Base-by-base conservation (phyloP, 345 rosid species). In the Carallia brachiata region DNA sequence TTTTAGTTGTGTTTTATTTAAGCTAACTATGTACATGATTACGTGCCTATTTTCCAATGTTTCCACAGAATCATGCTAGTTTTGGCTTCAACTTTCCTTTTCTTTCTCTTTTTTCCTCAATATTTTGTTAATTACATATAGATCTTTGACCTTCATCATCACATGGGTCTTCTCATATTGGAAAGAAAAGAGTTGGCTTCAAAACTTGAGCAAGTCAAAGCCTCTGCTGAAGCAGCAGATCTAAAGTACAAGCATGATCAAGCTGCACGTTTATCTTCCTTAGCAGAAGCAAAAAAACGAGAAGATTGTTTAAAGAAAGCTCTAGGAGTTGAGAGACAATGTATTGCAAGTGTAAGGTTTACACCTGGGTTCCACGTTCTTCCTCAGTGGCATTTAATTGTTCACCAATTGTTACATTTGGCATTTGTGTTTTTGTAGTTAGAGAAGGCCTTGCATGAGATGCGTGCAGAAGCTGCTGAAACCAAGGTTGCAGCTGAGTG, bases 391-490 rank as follows among this genome's bases (percentile, higher is more conserved):
- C 13, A 52, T 18, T n/a, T 62, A 54, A n/a, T 23, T 23, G 34
- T 72, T 63, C 4, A 47, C 9, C 23, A 31, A 56, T 67, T 70
- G 50, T 67, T 61, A 53, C 40, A n/a, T 40, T 62, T 66, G 62
- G 56, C 37, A 65, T 50, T 30, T 75, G 75, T 32, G 36, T 16
- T 69, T 67, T 67, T 77, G 70, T 80, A 95, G 99, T 69, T 95
- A 30, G 99, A 92, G 85, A 95, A 95, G 79, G 77, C 96, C 40
- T 81, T 95, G 87, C 98, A 90, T 70, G 99, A 92, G 85, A 90
- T 95, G 81, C 97, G 98, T 74, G 86, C 91, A 58, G 97, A 95
- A 78, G 84, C 86, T 83, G 97, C 98, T 19, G 99, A 95, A 84
- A 80, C 80, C 0, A 95, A 92, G 84, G 90, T 95, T 84, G 76